Conservation (phyloP, 1,139 yeast genomes). For the Yamadazyma sp. region DNA sequence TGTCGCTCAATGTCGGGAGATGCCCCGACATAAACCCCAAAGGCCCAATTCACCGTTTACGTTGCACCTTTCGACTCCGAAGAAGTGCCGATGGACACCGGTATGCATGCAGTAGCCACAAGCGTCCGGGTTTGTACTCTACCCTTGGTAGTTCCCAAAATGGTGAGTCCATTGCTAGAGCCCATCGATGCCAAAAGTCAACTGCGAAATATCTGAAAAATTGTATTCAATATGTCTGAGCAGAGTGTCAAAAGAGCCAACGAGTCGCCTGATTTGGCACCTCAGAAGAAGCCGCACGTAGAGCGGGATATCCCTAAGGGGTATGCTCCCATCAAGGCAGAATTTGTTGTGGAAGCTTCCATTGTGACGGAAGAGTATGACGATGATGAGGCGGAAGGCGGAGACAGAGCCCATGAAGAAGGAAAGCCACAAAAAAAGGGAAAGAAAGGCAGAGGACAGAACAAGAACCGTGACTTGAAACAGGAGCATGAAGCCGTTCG, state of each 20-base stretch:
- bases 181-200: not conserved
- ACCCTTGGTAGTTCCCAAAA: not conserved
- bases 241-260: slow-evolving; percentile 6
- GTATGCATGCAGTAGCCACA: no score
- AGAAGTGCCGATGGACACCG: no score
- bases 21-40: no score
- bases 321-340: slow-evolving; percentile 65
- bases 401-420: slow-evolving; percentile 28
- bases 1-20: no score
- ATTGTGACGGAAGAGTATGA: slow-evolving; percentile 28
- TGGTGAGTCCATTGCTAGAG: not conserved
- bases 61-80: no score
- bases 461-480: slow-evolving; percentile 77
- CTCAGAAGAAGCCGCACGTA: slow-evolving; percentile 9
- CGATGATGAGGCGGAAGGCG: slow-evolving; percentile 50
- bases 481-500: slow-evolving; percentile 67
- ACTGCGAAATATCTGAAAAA: slow-evolving; percentile 3
- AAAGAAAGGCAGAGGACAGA: slow-evolving; percentile 74
- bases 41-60: no score
- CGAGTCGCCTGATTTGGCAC: slow-evolving; percentile 3
- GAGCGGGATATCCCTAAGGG: slow-evolving; percentile 38
- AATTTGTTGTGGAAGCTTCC: slow-evolving; percentile 43
- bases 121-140: no score
- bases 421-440: slow-evolving; percentile 23
- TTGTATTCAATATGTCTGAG: not conserved